Evolutionary conservation across 2,329 filamentous ascomycete species (phyloP).

Genomic region (Camptophora hylomeconis): DNA sequence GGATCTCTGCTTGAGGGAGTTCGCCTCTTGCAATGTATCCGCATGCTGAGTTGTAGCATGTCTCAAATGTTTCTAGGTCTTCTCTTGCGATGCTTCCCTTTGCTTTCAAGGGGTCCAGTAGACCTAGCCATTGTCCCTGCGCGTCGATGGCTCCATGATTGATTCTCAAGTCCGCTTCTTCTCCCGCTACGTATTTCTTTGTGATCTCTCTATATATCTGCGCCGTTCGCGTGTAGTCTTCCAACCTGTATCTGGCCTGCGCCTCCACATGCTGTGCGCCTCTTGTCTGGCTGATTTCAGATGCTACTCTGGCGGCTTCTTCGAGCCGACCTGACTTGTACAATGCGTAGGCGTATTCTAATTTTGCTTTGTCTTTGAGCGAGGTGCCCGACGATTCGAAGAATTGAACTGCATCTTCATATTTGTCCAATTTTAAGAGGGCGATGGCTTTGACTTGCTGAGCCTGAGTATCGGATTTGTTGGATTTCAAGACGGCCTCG

Average conservation of each 20-base stretch:
- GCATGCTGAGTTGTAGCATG: slow-evolving; percentile 52
- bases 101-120: slow-evolving; percentile 35
- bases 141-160: slow-evolving; percentile 49
- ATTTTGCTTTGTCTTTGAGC: slow-evolving; percentile 40
- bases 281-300: slow-evolving; percentile 27
- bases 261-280: slow-evolving; percentile 48
- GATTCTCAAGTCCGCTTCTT: slow-evolving; percentile 48
- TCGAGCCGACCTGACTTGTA: slow-evolving; percentile 47
- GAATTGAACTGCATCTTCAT: slow-evolving; percentile 44
- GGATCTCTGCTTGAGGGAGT: slow-evolving; percentile 42
- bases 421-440: slow-evolving; percentile 50
- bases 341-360: slow-evolving; percentile 51
- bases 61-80: slow-evolving; percentile 52
- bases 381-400: slow-evolving; percentile 41
- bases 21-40: slow-evolving; percentile 48
- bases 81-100: slow-evolving; percentile 43
- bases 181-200: slow-evolving; percentile 29
- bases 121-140: slow-evolving; percentile 47
- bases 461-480: slow-evolving; percentile 42
- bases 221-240: slow-evolving; percentile 44
- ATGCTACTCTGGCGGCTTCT: slow-evolving; percentile 41
- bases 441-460: slow-evolving; percentile 49
- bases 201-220: slow-evolving; percentile 41
- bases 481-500: slow-evolving; percentile 43
- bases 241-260: slow-evolving; percentile 48